Evolutionary conservation across 2,329 filamentous ascomycete species (phyloP), one percentile per base, ranked within the genome.

Genomic region (Stagonosporopsis chrysanthemi): DNA sequence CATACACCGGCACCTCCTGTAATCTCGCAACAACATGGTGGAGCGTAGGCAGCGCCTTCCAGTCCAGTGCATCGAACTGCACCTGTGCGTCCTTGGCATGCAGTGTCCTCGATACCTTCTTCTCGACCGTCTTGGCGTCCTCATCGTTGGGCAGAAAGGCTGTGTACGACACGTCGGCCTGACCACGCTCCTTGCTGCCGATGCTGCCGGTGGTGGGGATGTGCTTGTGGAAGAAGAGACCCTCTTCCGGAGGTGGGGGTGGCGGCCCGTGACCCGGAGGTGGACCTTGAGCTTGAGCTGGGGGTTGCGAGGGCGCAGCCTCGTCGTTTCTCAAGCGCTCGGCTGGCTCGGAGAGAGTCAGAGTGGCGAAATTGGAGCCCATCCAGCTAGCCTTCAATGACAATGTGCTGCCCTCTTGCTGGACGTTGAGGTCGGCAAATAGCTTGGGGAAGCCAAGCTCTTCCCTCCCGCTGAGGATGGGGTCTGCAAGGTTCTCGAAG

Each of bases 391-490:
- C 78, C 9, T 68, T 72, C 24, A 83, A 61, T 4, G 70, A 70
- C 57, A 78, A 81, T 0, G 74, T 75, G 28, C 72, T 66, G 15
- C 59, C 64, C 22, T 73, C 68, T 39, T 52, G 31, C 26, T 77
- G 62, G 14, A 84, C 61, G 24, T 84, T 78, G 9, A 87, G 78
- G 0, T 80, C 74, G n/a, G 80, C 80, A 60, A 79, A 86, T 0
- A 87, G 60, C 71, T 87, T 88, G 0, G 84, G 84, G 80, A 87
- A 85, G 0, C 86, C 86, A 0, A 88, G 76, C 61, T 88, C 86
- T 43, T 88, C 86, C 1, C 85, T 75, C 0, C 84, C 85, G 4
- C 82, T 83, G 0, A 88, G 68, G 40, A 89, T 87, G 0, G 86
- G 83, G 60, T 89, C 86, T 0, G 85, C 75, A 2, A 85, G 68